Conservation (phyloP, 352 stramenopile species). For the Pythium brachiatum region DNA sequence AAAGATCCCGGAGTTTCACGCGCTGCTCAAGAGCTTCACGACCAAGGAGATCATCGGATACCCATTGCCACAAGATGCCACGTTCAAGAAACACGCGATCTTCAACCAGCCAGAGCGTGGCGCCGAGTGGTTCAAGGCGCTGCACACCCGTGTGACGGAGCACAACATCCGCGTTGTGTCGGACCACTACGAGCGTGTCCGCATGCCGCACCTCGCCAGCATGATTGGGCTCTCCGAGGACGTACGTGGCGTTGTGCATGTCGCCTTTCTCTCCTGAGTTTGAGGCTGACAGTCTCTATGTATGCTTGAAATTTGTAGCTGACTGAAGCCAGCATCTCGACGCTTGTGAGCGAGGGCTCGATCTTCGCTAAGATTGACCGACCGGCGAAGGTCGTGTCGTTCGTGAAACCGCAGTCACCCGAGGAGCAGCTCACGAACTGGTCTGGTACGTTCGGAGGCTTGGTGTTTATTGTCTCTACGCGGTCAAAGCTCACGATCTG, state of each 20-base stretch:
- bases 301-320: constrained; percentile 32
- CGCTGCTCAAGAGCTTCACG: constrained; percentile 88
- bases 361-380: constrained; percentile 98
- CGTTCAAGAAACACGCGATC: constrained; percentile 81
- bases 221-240: constrained; percentile 92
- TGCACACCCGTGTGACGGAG: constrained; percentile 94
- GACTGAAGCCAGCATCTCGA: constrained; percentile 77
- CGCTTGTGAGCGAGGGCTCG: constrained; percentile 91
- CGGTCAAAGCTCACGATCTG: too few species aligned
- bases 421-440: constrained; percentile 96
- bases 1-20: constrained; percentile 59
- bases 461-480: too few species aligned
- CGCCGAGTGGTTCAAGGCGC: constrained; percentile 83
- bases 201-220: constrained; percentile 89
- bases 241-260: constrained; percentile 34
- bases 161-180: constrained; percentile 96
- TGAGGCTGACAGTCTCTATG: constrained; percentile 2
- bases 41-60: constrained; percentile 97
- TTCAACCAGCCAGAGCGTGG: constrained; percentile 76
- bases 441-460: constrained; percentile 58
- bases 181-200: constrained; percentile 96
- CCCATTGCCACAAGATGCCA: constrained; percentile 86
- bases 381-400: constrained; percentile 95
- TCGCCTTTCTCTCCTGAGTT: neutral
- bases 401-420: constrained; percentile 84